phyloP scores from a whole-genome alignment of 192 early-diverging fungal genomes.

The Oehlia diaphana region DNA sequence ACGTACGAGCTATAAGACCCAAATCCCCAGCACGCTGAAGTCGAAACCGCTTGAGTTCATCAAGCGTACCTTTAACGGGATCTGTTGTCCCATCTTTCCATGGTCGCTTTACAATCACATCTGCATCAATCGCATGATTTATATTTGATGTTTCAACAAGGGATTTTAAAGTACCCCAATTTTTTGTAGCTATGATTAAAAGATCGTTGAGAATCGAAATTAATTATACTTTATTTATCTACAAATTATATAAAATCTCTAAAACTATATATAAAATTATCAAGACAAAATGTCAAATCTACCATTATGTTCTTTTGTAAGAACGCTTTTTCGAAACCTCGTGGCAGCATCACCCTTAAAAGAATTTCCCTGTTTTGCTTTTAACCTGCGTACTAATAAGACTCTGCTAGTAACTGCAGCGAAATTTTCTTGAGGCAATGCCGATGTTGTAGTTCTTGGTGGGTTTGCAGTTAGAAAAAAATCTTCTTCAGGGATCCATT shows the following conservation, averaged over 20 bases:
- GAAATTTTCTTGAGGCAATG: constrained; percentile 30
- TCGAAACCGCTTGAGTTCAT: constrained; percentile 18
- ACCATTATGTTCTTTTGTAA: constrained; percentile 16
- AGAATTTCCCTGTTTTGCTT: constrained; percentile 28
- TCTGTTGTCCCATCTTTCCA: constrained; percentile 33
- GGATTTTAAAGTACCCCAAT: not conserved
- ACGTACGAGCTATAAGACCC: constrained; percentile 3
- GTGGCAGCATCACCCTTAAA: constrained; percentile 27
- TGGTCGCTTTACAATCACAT: constrained; percentile 27
- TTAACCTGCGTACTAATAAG: constrained; percentile 29
- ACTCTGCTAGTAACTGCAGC: constrained; percentile 31
- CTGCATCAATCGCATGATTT: constrained; percentile 14
- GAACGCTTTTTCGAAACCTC: constrained; percentile 27
- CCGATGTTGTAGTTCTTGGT: constrained; percentile 29
- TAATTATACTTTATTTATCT: not conserved
- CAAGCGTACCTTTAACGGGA: constrained; percentile 14
- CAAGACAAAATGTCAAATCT: not conserved
- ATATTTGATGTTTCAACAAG: not conserved
- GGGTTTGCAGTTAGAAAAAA: not conserved
- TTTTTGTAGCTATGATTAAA: not conserved
- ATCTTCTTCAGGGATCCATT: constrained; percentile 25
- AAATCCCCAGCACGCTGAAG: not conserved
- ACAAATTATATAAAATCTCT: constrained; percentile 3
- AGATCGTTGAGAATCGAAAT: not conserved
- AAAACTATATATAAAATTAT: not conserved